Conservation (phyloP, 805 yeast genomes). For the Ogataea trehalophila region DNA sequence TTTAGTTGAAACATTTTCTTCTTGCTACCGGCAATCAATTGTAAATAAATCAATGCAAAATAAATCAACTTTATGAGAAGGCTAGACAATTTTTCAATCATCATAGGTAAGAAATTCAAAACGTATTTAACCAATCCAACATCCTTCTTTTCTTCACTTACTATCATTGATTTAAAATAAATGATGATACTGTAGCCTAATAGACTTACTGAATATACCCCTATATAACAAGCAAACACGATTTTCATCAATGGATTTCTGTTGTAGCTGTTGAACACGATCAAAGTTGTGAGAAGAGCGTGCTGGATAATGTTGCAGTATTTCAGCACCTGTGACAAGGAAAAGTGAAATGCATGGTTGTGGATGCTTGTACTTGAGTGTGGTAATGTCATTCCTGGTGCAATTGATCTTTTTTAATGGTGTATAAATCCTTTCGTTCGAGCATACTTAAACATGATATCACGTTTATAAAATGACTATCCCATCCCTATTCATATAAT, state of each 20-base stretch:
- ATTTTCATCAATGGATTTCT: constrained; percentile 26
- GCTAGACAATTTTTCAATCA: constrained; percentile 21
- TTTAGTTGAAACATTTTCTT: constrained; percentile 1
- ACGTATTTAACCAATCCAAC: constrained; percentile 16
- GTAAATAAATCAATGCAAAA: background rate
- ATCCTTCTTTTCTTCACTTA: background rate
- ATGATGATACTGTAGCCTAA: constrained; percentile 20
- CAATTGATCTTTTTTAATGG: too few species aligned
- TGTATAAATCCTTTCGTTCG: too few species aligned
- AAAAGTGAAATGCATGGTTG: constrained; percentile 1
- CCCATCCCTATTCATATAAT: too few species aligned
- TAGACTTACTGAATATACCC: constrained; percentile 16
- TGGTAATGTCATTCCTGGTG: too few species aligned
- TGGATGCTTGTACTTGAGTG: background rate
- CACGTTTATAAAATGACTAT: too few species aligned
- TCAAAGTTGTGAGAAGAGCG: constrained; percentile 4
- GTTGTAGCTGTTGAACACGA: constrained; percentile 13
- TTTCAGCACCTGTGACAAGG: constrained; percentile 10
- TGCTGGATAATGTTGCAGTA: constrained; percentile 13
- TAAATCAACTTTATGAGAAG: constrained; percentile 7
- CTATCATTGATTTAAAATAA: constrained; percentile 15
- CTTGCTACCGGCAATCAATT: background rate
- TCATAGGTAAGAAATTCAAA: constrained; percentile 19
- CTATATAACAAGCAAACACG: constrained; percentile 25
- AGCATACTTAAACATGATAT: too few species aligned